Base-by-base conservation (phyloP, 106 monocot species). In the Dioscorea dumetorum region DNA sequence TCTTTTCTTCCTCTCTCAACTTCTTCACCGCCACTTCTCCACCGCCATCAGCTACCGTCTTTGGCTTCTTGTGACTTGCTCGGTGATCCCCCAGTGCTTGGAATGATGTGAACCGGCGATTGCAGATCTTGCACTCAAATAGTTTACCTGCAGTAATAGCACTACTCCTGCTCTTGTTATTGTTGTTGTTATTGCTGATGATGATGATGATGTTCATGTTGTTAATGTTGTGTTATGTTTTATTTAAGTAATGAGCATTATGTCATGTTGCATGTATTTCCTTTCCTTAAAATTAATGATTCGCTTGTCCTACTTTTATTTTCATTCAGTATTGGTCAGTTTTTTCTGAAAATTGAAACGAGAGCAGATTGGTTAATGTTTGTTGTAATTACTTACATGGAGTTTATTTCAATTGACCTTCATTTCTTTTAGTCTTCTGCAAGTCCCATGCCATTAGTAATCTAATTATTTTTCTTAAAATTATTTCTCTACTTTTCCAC, bases 31-130 rank as follows among this genome's bases (percentile, higher is more conserved):
- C 21, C 50, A 5, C 34, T 0, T 21, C 22, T 15, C 28, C 53
- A 1, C 17, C 49, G 0, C 21, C 22, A 50, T 50, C 22, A 2
- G 2, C 22, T 2, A 18, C 66, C 22, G 50, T 24, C 54, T 28
- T 24, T 2, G 64, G 82, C 61, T 85, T 85, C 81, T 85, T 85
- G 72, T 85, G 85, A 64, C 85, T 85, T 20, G 85, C 81, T 17
- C 85, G 77, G 78, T 81, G 85, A 22, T 81, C 85, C 33, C 85
- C 85, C 21, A 85, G 81, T 8, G 85, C 85, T 24, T 85, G 85
- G 80, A 80, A 84, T 12, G 66, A 66, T 6, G 48, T 51, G 60
- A 75, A 75, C 51, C 22, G 57, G 20, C 75, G 67, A 61, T 61
- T 51, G 22, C 75, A 75, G 3, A 67, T 75, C 68, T 75, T 75